Conservation (phyloP, 2,329 filamentous ascomycete genomes). For the Orbilia oligospora region DNA sequence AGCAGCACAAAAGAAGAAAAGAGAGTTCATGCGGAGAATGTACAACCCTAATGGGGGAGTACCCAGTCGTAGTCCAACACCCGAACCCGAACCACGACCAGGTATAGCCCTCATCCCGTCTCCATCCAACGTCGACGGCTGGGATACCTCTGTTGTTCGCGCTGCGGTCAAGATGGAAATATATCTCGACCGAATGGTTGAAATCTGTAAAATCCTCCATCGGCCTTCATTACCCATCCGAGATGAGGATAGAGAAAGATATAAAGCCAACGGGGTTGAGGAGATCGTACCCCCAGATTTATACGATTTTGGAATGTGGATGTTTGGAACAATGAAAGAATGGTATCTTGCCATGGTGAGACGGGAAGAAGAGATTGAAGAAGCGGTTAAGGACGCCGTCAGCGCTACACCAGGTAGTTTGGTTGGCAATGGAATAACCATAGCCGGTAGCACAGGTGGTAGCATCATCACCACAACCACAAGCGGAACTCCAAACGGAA, state of each 20-base stretch:
- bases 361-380: conserved; percentile 56
- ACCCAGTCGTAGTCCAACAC: conserved; percentile 27
- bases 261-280: conserved; percentile 50
- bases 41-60: neutral
- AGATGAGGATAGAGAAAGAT: conserved; percentile 51
- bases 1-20: conserved; percentile 15
- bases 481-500: neutral
- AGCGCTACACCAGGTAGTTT: conserved; percentile 33
- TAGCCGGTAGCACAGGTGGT: conserved; percentile 16
- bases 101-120: conserved; percentile 36
- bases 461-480: conserved; percentile 16
- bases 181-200: conserved; percentile 43
- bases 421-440: neutral
- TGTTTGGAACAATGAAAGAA: conserved; percentile 59
- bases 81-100: conserved; percentile 19
- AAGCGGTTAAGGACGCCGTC: conserved; percentile 48
- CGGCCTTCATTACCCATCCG: conserved; percentile 10
- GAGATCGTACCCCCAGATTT: conserved; percentile 40
- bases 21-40: conserved; percentile 1
- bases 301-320: conserved; percentile 57
- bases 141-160: conserved; percentile 56
- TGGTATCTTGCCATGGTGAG: conserved; percentile 59
- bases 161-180: conserved; percentile 50
- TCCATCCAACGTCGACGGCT: conserved; percentile 47
- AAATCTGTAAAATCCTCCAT: conserved; percentile 43